These are phyloP conservation scores for Pseudogymnoascus sp. DNA, from an alignment of 2,329 filamentous ascomycete species.

Conservation along the genomic window DNA sequence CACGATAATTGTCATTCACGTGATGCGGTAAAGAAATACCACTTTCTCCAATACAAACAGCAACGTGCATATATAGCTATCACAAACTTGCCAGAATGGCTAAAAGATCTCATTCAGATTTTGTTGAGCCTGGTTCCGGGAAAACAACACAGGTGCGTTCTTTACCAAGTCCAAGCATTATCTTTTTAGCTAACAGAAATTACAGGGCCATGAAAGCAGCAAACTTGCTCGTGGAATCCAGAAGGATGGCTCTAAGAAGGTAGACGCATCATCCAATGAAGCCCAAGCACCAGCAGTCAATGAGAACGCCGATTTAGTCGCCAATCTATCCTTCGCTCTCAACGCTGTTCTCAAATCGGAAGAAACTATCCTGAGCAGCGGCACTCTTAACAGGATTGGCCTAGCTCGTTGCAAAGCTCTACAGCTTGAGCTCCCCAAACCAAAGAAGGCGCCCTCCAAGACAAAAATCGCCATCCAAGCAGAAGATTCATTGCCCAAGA, in stretches of 20 bases:
- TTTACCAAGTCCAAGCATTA: background rate
- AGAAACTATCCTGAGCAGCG: background rate
- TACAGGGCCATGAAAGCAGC: constrained; percentile 24
- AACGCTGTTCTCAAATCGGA: background rate
- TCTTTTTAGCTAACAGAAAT: background rate
- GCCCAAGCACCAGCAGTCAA: background rate
- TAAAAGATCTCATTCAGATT: background rate
- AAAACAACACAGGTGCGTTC: background rate
- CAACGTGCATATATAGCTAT: background rate
- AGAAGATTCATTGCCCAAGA: background rate
- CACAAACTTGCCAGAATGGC: background rate
- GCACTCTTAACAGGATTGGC: constrained; percentile 1
- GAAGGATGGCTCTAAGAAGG: constrained; percentile 36
- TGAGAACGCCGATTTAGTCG: background rate
- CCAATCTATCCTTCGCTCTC: background rate
- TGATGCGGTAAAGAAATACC: background rate
- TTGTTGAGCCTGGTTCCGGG: background rate
- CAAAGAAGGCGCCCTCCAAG: background rate
- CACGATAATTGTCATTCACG: constrained; percentile 4
- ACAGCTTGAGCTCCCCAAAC: constrained; percentile 3
- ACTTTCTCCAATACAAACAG: background rate
- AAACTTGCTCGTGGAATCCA: constrained; percentile 50
- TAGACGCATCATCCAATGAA: background rate
- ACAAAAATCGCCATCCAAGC: background rate
- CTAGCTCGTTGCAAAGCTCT: background rate